These are phyloP conservation scores for Hortaea werneckii DNA, from an alignment of 2,329 filamentous ascomycete species.

Conservation along the genomic window DNA sequence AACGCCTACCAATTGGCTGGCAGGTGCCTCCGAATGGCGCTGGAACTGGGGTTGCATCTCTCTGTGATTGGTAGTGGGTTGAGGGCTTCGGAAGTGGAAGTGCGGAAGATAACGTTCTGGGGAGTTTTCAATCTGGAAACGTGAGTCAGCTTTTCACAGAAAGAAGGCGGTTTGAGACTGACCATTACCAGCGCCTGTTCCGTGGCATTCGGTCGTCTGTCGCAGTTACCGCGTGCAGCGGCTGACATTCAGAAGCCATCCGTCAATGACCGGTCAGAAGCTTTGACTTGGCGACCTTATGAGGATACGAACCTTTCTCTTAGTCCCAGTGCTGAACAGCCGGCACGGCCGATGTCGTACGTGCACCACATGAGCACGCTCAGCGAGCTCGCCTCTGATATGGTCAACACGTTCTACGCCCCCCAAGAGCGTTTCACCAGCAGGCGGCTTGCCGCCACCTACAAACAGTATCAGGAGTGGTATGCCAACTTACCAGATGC, in stretches of 20 bases:
- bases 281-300: conserved; percentile 28
- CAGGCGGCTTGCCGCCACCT: conserved; percentile 52
- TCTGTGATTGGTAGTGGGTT: conserved; percentile 26
- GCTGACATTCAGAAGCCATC: conserved; percentile 39
- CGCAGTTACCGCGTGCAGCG: conserved; percentile 38
- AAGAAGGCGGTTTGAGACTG: conserved; percentile 1
- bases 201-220: conserved; percentile 37
- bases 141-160: conserved; percentile 21
- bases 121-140: conserved; percentile 41
- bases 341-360: conserved; percentile 42
- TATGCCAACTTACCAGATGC: conserved; percentile 57
- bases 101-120: conserved; percentile 45
- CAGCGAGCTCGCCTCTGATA: conserved; percentile 63
- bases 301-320: conserved; percentile 22
- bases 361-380: conserved; percentile 54
- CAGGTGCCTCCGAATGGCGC: conserved; percentile 59
- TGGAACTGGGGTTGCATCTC: conserved; percentile 61
- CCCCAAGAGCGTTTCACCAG: conserved; percentile 56
- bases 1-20: conserved; percentile 64
- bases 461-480: conserved; percentile 62
- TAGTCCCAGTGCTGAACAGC: conserved; percentile 58
- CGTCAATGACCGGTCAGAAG: conserved; percentile 22
- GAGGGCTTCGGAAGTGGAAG: conserved; percentile 35
- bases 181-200: conserved; percentile 31
- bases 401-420: conserved; percentile 61